A percentile compares a stretch with the other conserved stretches of the same genome.
Evolutionary conservation across 805 yeast species (phyloP).

Genomic region (Candida gorgasii): DNA sequence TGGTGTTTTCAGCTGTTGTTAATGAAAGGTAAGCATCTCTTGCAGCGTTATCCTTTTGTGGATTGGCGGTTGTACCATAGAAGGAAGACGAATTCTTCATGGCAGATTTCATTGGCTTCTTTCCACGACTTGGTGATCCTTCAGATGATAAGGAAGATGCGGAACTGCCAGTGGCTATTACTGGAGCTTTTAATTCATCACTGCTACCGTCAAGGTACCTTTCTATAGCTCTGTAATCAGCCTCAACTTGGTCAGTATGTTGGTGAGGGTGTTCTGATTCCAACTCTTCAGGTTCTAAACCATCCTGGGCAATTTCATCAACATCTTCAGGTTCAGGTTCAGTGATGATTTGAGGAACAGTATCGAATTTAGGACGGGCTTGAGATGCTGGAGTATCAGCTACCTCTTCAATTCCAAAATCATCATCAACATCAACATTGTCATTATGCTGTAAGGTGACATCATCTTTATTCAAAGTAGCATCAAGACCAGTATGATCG

Average conservation of each 20-base stretch:
- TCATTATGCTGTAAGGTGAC: background rate
- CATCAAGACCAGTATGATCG: constrained; percentile 1
- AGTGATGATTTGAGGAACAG: constrained; percentile 27
- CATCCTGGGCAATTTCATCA: background rate
- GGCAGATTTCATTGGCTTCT: constrained; percentile 53
- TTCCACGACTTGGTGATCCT: constrained; percentile 25
- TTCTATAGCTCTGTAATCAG: constrained; percentile 4
- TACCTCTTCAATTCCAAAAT: constrained; percentile 27
- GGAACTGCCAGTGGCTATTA: constrained; percentile 21
- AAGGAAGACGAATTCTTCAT: constrained; percentile 42
- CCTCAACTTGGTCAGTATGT: too few relatives aligned
- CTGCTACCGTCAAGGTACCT: constrained; percentile 1
- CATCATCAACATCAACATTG: constrained; percentile 16
- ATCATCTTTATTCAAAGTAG: constrained; percentile 1
- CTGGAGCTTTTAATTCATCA: constrained; percentile 24
- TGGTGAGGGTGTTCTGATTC: background rate
- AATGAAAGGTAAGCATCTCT: constrained; percentile 64
- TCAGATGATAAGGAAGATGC: constrained; percentile 33
- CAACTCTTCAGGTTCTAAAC: background rate
- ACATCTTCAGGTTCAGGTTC: constrained; percentile 21
- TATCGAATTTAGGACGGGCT: constrained; percentile 34
- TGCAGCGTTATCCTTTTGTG: constrained; percentile 41
- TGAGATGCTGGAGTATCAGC: constrained; percentile 24
- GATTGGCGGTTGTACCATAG: constrained; percentile 15
- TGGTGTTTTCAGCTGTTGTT: constrained; percentile 78